Conservation (phyloP, 108 stramenopile genomes). For the Seminavis robusta region DNA sequence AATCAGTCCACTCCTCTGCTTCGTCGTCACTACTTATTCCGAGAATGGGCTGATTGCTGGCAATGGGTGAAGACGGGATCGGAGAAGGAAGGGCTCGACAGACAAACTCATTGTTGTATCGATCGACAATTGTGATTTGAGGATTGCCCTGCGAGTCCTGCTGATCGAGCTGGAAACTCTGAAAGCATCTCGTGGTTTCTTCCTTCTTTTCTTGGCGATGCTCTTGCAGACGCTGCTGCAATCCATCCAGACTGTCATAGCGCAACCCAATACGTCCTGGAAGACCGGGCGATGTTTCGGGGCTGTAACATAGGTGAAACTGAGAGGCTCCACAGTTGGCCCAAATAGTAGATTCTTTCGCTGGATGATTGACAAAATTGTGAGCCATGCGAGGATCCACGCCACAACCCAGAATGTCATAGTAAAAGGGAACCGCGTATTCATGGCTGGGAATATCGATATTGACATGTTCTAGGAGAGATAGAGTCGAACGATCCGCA, state of each 20-base stretch:
- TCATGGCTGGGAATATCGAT: conserved; percentile 30
- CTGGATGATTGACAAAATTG: conserved; percentile 15
- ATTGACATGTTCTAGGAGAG: conserved; percentile 43
- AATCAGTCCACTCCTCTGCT: no score
- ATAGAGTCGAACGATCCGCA: conserved; percentile 23
- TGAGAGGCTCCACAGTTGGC: conserved; percentile 51
- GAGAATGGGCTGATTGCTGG: no score
- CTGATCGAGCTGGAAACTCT: no score
- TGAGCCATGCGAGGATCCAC: conserved; percentile 43
- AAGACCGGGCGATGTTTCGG: conserved; percentile 11
- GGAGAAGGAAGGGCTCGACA: no score
- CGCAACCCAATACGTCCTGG: conserved; percentile 36
- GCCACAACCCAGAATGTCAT: conserved; percentile 36
- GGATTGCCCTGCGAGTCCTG: conserved; percentile 12
- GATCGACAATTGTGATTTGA: conserved; percentile 28
- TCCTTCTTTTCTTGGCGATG: not conserved
- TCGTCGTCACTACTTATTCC: no score
- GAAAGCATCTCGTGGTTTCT: conserved; percentile 1
- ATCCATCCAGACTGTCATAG: conserved; percentile 21
- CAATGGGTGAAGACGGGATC: no score
- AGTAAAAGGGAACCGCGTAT: conserved; percentile 39
- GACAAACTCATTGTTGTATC: conserved; percentile 19
- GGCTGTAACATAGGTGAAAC: conserved; percentile 54
- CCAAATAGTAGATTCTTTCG: conserved; percentile 35
- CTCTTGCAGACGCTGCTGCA: conserved; percentile 16